These are phyloP conservation scores for Euryodendron excelsum DNA, from an alignment of 148 eudicot genomes.

Conservation along the genomic window DNA sequence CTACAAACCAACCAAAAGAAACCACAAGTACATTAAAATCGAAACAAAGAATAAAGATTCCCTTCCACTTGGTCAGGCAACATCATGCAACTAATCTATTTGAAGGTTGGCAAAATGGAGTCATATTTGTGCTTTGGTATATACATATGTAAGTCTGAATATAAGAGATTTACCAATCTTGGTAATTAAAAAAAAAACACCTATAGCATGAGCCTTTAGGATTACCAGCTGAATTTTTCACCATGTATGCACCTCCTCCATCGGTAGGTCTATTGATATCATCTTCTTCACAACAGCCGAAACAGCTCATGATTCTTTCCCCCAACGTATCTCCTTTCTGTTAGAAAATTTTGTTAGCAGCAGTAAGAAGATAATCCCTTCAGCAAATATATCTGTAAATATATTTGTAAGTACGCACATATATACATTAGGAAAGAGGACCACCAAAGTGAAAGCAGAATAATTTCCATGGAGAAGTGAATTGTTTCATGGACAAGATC, in stretches of 20 bases:
- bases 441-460: background rate
- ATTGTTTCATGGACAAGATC: background rate
- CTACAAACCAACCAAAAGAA: background rate
- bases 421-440: background rate
- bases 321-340: constrained; percentile 6
- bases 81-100: background rate
- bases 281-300: constrained; percentile 15
- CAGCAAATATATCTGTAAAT: too few relatives aligned
- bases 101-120: background rate
- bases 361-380: background rate
- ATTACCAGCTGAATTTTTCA: constrained; percentile 19
- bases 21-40: background rate
- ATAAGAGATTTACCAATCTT: background rate
- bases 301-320: constrained; percentile 14
- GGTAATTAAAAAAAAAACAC: background rate
- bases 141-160: too few relatives aligned
- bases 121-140: background rate
- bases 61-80: constrained; percentile 1
- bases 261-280: constrained; percentile 12
- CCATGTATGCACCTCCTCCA: constrained; percentile 15
- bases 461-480: background rate
- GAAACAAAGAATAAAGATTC: background rate
- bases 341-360: background rate
- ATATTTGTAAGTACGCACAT: background rate
- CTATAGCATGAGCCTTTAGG: background rate